Evolutionary conservation across 495 filamentous ascomycete species (phyloP), one percentile per base, ranked within the genome.

Genomic region (Penicillium paradoxum): DNA sequence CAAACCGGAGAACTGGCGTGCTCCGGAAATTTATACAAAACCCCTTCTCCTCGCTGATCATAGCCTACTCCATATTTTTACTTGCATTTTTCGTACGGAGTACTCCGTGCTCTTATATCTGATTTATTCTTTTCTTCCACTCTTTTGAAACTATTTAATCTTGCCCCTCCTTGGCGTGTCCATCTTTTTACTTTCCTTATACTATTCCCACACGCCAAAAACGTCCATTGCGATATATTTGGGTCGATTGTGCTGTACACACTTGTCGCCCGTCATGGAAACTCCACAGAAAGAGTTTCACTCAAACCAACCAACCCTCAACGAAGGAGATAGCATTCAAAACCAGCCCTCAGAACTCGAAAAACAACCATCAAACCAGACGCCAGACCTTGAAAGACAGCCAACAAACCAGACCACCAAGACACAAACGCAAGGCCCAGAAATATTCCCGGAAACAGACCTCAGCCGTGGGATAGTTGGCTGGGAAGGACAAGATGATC

Each of bases 401-500:
- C 1, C 38, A 54, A 48, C 33, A 27, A 32, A 17, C 14, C 27
- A 47, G 33, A 8, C 40, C n/a, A 4, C 18, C 34, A 34, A 45
- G 2, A 17, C 40, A 25, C 10, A 39, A 45, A 2, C 24, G 13
- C 29, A 29, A 38, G 18, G 14, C 34, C 44, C 18, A 44, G 30
- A 37, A 7, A 27, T 56, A 18, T 65, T 53, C 43, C 66, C 66
- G 3, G 57, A 57, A 33, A 67, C 64, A 27, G 68, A 67, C 21
- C 60, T 65, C 22, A 47, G 47, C 29, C 39, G 45, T 3, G 64
- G 57, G 5, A 56, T 70, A 21, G 63, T 73, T 6, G 61, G 62
- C 19, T 79, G 76, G 76, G 75, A 78, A 14, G 69, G 75, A 14
- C 80, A 83, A 54, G 76, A 86, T 56, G 86, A 90, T 57, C 84